Evolutionary conservation across 768 basidiomycete genomes (phyloP).

Genomic region (Austroboletus festivus): DNA sequence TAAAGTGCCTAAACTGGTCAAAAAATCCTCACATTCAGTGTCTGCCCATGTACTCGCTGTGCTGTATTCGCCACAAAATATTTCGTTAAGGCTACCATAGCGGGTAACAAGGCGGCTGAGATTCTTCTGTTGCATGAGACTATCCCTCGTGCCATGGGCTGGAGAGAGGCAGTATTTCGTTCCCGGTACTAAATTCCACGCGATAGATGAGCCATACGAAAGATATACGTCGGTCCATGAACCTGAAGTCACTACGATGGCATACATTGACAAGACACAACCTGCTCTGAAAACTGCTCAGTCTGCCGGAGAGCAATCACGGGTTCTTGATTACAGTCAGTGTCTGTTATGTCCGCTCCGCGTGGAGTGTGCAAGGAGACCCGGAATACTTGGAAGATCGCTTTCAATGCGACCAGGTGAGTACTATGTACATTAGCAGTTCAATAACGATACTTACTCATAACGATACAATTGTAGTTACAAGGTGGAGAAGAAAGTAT

Average conservation of each 20-base stretch:
- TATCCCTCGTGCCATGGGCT: not conserved
- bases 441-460: not conserved
- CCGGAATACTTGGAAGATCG: too few relatives aligned
- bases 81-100: too few relatives aligned
- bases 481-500: not conserved
- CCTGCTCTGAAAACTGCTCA: not conserved
- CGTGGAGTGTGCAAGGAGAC: not conserved
- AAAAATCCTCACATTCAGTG: too few relatives aligned
- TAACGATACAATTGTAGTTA: not conserved
- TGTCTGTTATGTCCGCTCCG: constrained; percentile 5
- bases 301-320: too few relatives aligned
- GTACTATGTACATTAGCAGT: not conserved
- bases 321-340: too few relatives aligned
- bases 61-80: too few relatives aligned
- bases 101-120: too few relatives aligned
- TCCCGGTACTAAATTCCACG: not conserved
- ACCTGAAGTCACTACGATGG: not conserved
- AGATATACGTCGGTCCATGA: too few relatives aligned
- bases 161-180: constrained; percentile 6
- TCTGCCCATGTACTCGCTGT: too few relatives aligned
- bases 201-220: not conserved
- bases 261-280: not conserved
- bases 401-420: not conserved
- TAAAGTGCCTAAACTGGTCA: too few relatives aligned
- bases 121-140: not conserved